Evolutionary conservation across 257 asterid species (phyloP).

Genomic region (Gynochthodes officinalis): DNA sequence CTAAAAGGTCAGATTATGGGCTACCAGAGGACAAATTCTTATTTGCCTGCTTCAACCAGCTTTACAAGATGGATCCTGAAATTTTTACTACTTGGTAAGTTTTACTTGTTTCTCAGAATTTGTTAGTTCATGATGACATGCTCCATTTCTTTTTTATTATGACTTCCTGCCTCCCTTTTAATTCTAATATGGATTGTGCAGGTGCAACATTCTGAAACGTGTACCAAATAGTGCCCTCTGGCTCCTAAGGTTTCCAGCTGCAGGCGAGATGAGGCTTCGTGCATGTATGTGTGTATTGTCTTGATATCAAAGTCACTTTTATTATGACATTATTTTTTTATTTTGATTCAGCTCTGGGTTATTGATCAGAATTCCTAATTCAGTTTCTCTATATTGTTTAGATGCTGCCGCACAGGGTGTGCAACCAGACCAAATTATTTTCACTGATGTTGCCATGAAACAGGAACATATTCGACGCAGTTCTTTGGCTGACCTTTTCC

Average conservation of each 20-base stretch:
- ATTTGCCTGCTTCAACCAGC: constrained; percentile 98
- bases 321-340: neutral
- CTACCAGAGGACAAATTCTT: constrained; percentile 89
- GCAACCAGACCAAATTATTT: constrained; percentile 86
- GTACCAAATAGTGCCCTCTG: constrained; percentile 97
- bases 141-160: too few relatives aligned
- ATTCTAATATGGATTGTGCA: constrained; percentile 29
- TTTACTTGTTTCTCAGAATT: neutral
- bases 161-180: too few relatives aligned
- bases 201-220: constrained; percentile 98
- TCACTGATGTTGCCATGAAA: constrained; percentile 97
- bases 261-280: constrained; percentile 95
- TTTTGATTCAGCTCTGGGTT: neutral
- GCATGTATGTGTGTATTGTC: constrained; percentile 67
- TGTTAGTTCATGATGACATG: constrained; percentile 1
- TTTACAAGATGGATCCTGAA: constrained; percentile 99
- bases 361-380: constrained; percentile 4
- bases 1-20: constrained; percentile 90
- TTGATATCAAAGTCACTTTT: neutral
- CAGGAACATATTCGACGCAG: constrained; percentile 97
- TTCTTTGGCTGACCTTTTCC: constrained; percentile 88
- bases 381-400: constrained; percentile 23
- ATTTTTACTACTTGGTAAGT: constrained; percentile 75
- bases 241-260: constrained; percentile 97
- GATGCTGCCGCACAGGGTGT: constrained; percentile 98